Evolutionary conservation across 208 protist species (phyloP).

Genomic region (Leishmania arabica): DNA sequence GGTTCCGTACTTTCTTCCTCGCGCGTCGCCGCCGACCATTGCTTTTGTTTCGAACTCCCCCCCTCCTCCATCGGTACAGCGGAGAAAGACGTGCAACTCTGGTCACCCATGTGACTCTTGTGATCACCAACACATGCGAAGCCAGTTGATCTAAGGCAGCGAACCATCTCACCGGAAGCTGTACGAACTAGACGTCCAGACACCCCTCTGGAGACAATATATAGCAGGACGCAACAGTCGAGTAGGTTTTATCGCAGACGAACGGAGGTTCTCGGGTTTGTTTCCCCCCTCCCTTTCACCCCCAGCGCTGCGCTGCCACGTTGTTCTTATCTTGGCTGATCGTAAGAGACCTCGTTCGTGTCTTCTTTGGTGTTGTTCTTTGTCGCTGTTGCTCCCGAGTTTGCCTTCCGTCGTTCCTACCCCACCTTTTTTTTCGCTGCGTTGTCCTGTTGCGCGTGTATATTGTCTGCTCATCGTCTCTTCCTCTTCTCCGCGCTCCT

Average conservation of each 20-base stretch:
- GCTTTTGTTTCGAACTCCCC: not conserved
- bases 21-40: not conserved
- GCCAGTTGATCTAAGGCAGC: not conserved
- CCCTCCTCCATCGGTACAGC: not conserved
- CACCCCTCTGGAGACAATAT: not conserved
- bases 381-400: not conserved
- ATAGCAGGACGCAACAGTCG: not conserved
- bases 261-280: not conserved
- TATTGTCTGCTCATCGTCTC: not conserved
- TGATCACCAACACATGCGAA: not conserved
- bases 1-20: not conserved
- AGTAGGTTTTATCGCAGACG: not conserved
- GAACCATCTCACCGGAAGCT: not conserved
- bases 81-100: not conserved
- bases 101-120: not conserved
- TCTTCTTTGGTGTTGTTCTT: not conserved
- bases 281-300: not conserved
- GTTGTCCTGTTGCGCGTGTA: not conserved
- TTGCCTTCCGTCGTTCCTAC: not conserved
- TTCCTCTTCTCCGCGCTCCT: not conserved
- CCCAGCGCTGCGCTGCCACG: not conserved
- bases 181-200: not conserved
- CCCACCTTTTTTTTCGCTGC: not conserved
- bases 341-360: not conserved
- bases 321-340: not conserved